Percentiles rank a stretch among this genome's conserved stretches.
Evolutionary conservation across 441 rosid species (phyloP).

Genomic region (Aleurites moluccanus): DNA sequence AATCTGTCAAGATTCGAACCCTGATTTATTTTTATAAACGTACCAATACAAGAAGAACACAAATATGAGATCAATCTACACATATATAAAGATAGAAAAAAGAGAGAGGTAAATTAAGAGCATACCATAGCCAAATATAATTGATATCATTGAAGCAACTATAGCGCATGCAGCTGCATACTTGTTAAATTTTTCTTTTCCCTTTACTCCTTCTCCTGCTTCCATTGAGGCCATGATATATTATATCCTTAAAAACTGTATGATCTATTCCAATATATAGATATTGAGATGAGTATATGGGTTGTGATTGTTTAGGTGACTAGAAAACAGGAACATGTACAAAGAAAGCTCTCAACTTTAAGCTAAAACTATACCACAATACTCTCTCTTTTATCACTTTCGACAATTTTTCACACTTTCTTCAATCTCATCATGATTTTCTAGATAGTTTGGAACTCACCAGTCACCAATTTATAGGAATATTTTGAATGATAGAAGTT

Average conservation of each 20-base stretch:
- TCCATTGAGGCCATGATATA: conserved; percentile 26
- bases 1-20: too few relatives aligned
- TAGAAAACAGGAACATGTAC: not conserved
- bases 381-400: not conserved
- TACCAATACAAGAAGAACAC: not conserved
- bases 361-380: not conserved
- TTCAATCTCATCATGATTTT: not conserved
- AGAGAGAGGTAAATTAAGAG: not conserved
- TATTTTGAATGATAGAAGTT: too few relatives aligned
- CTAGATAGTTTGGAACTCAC: not conserved
- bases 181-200: conserved; percentile 41
- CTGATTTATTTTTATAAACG: too few relatives aligned
- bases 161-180: conserved; percentile 69
- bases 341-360: not conserved
- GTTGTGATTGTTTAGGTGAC: not conserved
- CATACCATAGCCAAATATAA: conserved; percentile 83
- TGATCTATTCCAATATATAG: not conserved
- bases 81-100: not conserved
- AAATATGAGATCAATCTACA: not conserved
- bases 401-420: not conserved
- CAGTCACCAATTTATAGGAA: too few relatives aligned
- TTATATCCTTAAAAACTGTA: not conserved
- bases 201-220: conserved; percentile 9
- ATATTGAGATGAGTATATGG: not conserved
- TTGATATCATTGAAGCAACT: conserved; percentile 70